A percentile compares a stretch with the other conserved stretches of the same genome.
Conservation (phyloP, 1,284 basidiomycete species). For the Papiliotrema laurentii region DNA sequence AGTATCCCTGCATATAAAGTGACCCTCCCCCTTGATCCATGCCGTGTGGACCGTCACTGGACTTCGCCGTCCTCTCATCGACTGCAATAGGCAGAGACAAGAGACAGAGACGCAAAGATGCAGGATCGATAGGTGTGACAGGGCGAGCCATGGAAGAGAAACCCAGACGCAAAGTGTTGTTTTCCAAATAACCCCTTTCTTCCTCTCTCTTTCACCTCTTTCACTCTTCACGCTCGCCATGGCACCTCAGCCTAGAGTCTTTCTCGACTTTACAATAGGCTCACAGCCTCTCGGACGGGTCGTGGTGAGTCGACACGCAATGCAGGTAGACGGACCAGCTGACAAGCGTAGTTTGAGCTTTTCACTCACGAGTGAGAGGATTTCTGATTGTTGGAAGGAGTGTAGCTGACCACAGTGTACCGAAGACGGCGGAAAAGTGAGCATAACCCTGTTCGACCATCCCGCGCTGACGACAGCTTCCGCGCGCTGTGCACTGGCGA, state of each 20-base stretch:
- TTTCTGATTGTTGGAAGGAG: background rate
- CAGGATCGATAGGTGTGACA: too few relatives aligned
- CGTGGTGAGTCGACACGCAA: slow-evolving; percentile 42
- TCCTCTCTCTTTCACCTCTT: too few relatives aligned
- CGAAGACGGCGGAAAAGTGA: slow-evolving; percentile 82
- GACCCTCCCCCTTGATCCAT: too few relatives aligned
- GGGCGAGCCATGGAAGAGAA: too few relatives aligned
- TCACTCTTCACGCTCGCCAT: too few relatives aligned
- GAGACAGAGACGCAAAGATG: too few relatives aligned
- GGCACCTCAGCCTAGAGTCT: slow-evolving; percentile 49
- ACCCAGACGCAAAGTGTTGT: too few relatives aligned
- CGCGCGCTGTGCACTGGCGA: slow-evolving; percentile 83
- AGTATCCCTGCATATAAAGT: too few relatives aligned
- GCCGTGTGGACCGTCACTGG: too few relatives aligned
- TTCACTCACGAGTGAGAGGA: slow-evolving; percentile 54
- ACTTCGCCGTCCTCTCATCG: too few relatives aligned
- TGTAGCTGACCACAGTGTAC: slow-evolving; percentile 51
- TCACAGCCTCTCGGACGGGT: slow-evolving; percentile 59
- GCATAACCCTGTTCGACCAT: slow-evolving; percentile 15
- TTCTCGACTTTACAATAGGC: slow-evolving; percentile 71
- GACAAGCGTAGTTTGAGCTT: slow-evolving; percentile 63
- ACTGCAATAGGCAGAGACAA: too few relatives aligned
- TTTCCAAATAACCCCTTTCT: too few relatives aligned
- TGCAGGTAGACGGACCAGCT: slow-evolving; percentile 3
- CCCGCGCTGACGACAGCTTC: slow-evolving; percentile 56